phyloP scores from a whole-genome alignment of 2,329 filamentous ascomycete genomes.

The Erysiphe pulchra region DNA sequence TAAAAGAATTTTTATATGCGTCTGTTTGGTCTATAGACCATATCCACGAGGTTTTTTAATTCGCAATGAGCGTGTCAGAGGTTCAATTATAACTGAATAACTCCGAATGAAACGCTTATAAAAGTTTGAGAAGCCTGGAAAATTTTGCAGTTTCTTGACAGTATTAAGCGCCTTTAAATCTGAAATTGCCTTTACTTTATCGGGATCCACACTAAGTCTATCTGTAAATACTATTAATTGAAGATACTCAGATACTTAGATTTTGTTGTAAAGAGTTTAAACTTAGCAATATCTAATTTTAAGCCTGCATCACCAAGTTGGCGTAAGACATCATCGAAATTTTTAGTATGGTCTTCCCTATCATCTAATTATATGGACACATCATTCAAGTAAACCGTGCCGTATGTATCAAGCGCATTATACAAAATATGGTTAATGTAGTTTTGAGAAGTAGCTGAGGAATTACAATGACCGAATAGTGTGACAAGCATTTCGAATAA shows the following conservation, averaged over 20 bases:
- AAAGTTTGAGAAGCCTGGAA: background rate
- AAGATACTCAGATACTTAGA: constrained; percentile 1
- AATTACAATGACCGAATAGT: no score
- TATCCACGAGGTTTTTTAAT: background rate
- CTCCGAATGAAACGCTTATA: background rate
- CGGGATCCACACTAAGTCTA: background rate
- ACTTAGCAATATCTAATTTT: constrained; percentile 1
- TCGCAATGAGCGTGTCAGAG: background rate
- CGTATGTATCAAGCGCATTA: constrained; percentile 1
- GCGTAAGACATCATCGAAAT: constrained; percentile 1
- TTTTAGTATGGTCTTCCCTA: background rate
- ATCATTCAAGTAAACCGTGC: constrained; percentile 1
- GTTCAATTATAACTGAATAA: background rate
- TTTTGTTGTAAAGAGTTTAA: background rate
- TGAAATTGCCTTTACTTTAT: background rate
- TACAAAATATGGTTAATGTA: no score
- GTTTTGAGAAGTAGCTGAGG: no score
- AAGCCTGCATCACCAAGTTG: background rate
- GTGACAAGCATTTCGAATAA: no score
- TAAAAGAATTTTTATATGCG: background rate
- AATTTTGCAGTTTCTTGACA: background rate
- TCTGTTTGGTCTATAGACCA: background rate
- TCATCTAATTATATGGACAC: constrained; percentile 2
- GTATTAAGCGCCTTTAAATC: background rate
- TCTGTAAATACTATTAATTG: no score